These are phyloP conservation scores for Linnemannia zychae DNA, from an alignment of 192 early-diverging fungal genomes.

Conservation along the genomic window DNA sequence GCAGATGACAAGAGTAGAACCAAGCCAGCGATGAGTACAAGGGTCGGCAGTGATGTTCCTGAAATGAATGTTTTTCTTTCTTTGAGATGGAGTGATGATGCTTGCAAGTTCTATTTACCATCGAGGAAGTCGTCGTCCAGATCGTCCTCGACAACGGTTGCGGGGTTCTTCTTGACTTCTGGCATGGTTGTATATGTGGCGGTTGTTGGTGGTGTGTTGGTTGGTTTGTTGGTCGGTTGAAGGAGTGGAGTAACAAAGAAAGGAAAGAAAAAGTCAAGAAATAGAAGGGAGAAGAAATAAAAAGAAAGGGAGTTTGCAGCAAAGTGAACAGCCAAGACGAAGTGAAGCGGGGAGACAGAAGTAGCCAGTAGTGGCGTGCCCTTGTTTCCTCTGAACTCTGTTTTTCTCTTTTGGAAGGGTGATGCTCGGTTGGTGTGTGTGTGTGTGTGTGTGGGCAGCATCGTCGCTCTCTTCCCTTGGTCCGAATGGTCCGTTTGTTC, in stretches of 20 bases:
- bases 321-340: background rate
- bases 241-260: background rate
- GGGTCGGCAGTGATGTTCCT: background rate
- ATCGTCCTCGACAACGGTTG: constrained; percentile 52
- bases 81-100: background rate
- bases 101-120: constrained; percentile 9
- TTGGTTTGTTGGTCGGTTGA: background rate
- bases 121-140: constrained; percentile 57
- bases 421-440: background rate
- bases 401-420: background rate
- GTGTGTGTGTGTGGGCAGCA: no score
- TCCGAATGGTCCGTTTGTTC: background rate
- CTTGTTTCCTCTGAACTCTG: constrained; percentile 12
- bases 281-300: background rate
- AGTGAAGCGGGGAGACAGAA: background rate
- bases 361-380: no score
- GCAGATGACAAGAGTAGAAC: background rate
- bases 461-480: no score
- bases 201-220: background rate
- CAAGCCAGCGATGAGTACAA: background rate
- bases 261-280: background rate
- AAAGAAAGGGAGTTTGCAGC: background rate
- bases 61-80: background rate
- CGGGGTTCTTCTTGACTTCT: constrained; percentile 53
- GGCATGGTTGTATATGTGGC: constrained; percentile 24